Conservation (phyloP, 306 rosid species). For the Astragalus glycyphyllos region DNA sequence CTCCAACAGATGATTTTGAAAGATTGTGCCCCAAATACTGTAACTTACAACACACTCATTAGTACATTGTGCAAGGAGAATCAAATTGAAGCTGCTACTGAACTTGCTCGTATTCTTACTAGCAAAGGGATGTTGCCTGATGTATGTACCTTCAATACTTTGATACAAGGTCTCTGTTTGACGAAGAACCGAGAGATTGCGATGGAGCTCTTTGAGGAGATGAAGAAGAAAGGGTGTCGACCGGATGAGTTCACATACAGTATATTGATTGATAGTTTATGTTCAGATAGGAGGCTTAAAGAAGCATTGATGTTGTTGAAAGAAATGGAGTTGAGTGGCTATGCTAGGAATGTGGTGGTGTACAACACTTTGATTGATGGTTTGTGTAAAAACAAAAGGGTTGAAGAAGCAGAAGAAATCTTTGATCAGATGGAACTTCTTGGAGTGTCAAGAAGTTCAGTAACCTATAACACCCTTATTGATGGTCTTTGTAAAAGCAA, state of each 20-base stretch:
- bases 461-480: slow-evolving; percentile 83
- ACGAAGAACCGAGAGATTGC: slow-evolving; percentile 63
- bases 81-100: slow-evolving; percentile 77
- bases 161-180: slow-evolving; percentile 82
- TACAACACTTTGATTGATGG: slow-evolving; percentile 88
- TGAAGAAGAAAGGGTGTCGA: slow-evolving; percentile 71
- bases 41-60: slow-evolving; percentile 80
- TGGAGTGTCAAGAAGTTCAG: slow-evolving; percentile 84
- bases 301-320: slow-evolving; percentile 72
- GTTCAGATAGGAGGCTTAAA: slow-evolving; percentile 61
- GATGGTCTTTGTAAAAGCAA: slow-evolving; percentile 79
- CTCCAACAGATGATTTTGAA: slow-evolving; percentile 72
- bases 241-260: slow-evolving; percentile 89
- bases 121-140: slow-evolving; percentile 83
- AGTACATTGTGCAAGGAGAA: slow-evolving; percentile 77
- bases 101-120: slow-evolving; percentile 63
- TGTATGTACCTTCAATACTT: slow-evolving; percentile 84
- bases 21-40: slow-evolving; percentile 73
- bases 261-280: slow-evolving; percentile 74
- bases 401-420: slow-evolving; percentile 84
- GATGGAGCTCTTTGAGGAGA: slow-evolving; percentile 82
- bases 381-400: slow-evolving; percentile 76
- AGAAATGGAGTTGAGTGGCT: slow-evolving; percentile 84
- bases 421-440: slow-evolving; percentile 95
- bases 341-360: slow-evolving; percentile 75